These are phyloP conservation scores for Exsudoporus frostii DNA, from an alignment of 768 basidiomycete species.

Conservation along the genomic window DNA sequence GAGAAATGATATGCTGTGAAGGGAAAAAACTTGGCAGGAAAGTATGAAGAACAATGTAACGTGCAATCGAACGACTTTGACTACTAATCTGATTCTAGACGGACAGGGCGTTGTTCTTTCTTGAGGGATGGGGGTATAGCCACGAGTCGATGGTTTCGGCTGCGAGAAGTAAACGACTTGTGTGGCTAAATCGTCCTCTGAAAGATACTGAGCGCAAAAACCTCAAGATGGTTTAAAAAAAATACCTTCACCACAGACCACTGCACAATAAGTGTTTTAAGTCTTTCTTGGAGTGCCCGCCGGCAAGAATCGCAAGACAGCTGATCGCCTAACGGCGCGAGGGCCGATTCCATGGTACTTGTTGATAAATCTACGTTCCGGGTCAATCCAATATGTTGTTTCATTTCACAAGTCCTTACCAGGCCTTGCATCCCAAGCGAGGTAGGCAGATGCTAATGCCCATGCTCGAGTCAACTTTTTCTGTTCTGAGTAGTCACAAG, in stretches of 20 bases:
- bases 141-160: neutral
- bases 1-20: conserved; percentile 1
- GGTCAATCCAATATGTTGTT: conserved; percentile 1
- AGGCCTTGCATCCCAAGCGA: conserved; percentile 81
- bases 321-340: conserved; percentile 67
- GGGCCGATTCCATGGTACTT: conserved; percentile 65
- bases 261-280: conserved; percentile 65
- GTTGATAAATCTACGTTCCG: conserved; percentile 63
- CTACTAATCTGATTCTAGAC: neutral
- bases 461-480: conserved; percentile 78
- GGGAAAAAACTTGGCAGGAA: neutral
- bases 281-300: conserved; percentile 56
- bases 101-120: neutral
- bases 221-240: neutral
- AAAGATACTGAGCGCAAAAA: conserved; percentile 7
- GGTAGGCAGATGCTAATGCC: conserved; percentile 79
- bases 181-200: conserved; percentile 54
- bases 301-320: conserved; percentile 69
- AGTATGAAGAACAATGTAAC: neutral
- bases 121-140: conserved; percentile 1
- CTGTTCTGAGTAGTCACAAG: conserved; percentile 72
- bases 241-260: conserved; percentile 78
- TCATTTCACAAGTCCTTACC: conserved; percentile 42
- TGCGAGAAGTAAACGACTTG: neutral
- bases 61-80: neutral